phyloP scores from a whole-genome alignment of 495 filamentous ascomycete genomes.

The Cercophora scortea region DNA sequence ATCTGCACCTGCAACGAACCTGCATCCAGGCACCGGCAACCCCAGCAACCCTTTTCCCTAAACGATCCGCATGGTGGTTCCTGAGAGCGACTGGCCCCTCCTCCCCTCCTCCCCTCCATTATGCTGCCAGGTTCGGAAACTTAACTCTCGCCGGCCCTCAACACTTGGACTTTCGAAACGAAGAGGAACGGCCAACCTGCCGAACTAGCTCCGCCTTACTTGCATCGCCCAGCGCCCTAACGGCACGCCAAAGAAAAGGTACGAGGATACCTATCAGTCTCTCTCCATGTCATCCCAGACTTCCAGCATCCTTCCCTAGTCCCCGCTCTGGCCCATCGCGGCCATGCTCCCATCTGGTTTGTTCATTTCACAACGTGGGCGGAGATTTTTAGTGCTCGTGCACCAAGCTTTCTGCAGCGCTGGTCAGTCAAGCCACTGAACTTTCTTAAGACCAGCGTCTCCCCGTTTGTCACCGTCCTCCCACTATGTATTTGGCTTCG shows the following conservation, averaged over 20 bases:
- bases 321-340: conserved; percentile 7
- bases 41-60: conserved; percentile 8
- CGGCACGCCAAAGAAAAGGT: conserved; percentile 12
- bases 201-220: conserved; percentile 17
- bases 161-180: conserved; percentile 21
- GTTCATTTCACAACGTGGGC: conserved; percentile 16
- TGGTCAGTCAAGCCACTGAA: conserved; percentile 12
- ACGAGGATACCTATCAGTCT: conserved; percentile 9
- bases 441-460: conserved; percentile 10
- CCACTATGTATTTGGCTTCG: conserved; percentile 10
- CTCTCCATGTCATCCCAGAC: conserved; percentile 6
- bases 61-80: conserved; percentile 20
- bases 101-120: conserved; percentile 10
- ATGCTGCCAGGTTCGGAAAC: conserved; percentile 21
- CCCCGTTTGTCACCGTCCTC: conserved; percentile 5
- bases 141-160: conserved; percentile 14
- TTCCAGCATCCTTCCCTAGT: conserved; percentile 4
- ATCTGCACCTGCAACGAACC: conserved; percentile 17
- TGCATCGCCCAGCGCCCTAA: conserved; percentile 8
- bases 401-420: conserved; percentile 18
- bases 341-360: conserved; percentile 4
- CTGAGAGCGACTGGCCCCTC: conserved; percentile 5
- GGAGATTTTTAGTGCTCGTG: conserved; percentile 20
- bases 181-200: conserved; percentile 15
- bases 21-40: conserved; percentile 19